Base-by-base conservation (phyloP, 2,329 filamentous ascomycete genomes). In the Colletotrichum zoysiae region DNA sequence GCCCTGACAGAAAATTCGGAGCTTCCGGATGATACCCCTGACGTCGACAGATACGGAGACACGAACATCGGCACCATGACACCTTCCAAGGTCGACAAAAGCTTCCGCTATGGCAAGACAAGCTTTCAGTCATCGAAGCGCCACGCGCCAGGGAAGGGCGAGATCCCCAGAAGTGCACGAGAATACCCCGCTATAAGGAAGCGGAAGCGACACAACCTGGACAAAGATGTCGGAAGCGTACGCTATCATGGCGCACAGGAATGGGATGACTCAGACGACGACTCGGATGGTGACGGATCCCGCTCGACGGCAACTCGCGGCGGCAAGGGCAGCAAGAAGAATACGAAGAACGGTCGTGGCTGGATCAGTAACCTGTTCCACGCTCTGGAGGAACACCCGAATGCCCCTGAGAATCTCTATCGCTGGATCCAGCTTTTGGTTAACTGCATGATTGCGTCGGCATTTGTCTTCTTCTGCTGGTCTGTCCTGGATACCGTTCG, bases 401-500 rank as follows among this genome's bases (percentile, higher is more conserved):
- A 87, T 68, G 86, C 88, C 23, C 89, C 89, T 1, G 86, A 88
- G 35, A 87, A 90, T 70, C 80, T 90, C 51, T 88, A 87, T 59
- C 85, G 86, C 73, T 91, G 89, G 86, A 80, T 91, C 44, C 86
- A 88, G 67, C 82, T 91, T 4, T 78, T 86, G 2, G 87, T 94
- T 82, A 94, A 94, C 78, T 79, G 90, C 58, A 86, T 89, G 71
- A 83, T 93, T 20, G 85, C 91, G 6, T 79, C 81, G 5, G 80
- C 86, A 16, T 81, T 87, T 66, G 82, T 90, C 51, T 95, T 92
- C 80, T 84, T 94, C 55, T 73, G 67, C 56, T 94, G 91, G 83
- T 86, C 88, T 1, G 88, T 94, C 76, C 89, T 93, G 74, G 84
- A 86, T 18, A 92, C 93, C 11, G 90, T 96, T 64, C 90, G 91